Evolutionary conservation across 2,329 filamentous ascomycete species (phyloP).

Genomic region (Nannizzia gypsea): DNA sequence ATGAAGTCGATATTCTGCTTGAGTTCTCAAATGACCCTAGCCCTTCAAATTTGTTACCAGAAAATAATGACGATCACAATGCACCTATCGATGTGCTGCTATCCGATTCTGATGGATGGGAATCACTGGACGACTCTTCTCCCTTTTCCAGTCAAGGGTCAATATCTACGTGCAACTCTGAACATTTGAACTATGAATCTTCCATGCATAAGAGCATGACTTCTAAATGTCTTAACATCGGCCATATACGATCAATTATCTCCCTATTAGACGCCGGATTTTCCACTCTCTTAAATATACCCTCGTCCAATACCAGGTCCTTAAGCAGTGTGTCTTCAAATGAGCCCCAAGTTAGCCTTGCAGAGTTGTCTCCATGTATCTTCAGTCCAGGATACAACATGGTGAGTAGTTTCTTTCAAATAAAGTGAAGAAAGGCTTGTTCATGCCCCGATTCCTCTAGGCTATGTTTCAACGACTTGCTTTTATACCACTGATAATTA

Average conservation of each 20-base stretch:
- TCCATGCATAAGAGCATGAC: background rate
- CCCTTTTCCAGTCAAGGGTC: conserved; percentile 15
- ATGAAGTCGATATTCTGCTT: conserved; percentile 9
- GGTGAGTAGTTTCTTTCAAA: conserved; percentile 15
- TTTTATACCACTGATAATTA: conserved; percentile 26
- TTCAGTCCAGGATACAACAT: conserved; percentile 23
- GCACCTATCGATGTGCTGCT: background rate
- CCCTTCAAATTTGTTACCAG: background rate
- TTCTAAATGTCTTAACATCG: background rate
- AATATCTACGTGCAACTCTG: background rate
- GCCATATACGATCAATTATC: conserved; percentile 5
- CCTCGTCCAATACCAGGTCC: background rate
- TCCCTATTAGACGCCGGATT: conserved; percentile 22
- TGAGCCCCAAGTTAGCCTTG: conserved; percentile 14
- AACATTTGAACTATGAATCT: conserved; percentile 4
- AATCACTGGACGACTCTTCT: conserved; percentile 12
- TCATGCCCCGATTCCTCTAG: conserved; percentile 14
- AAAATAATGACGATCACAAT: background rate
- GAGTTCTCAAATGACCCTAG: conserved; percentile 4
- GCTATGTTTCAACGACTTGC: conserved; percentile 26
- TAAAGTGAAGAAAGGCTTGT: background rate
- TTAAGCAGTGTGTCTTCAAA: conserved; percentile 6
- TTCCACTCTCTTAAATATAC: conserved; percentile 12
- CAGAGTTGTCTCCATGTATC: conserved; percentile 20
- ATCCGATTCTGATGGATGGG: conserved; percentile 4